These are phyloP conservation scores for Aureobasidium subglaciale DNA, from an alignment of 2,329 filamentous ascomycete species.

Conservation along the genomic window DNA sequence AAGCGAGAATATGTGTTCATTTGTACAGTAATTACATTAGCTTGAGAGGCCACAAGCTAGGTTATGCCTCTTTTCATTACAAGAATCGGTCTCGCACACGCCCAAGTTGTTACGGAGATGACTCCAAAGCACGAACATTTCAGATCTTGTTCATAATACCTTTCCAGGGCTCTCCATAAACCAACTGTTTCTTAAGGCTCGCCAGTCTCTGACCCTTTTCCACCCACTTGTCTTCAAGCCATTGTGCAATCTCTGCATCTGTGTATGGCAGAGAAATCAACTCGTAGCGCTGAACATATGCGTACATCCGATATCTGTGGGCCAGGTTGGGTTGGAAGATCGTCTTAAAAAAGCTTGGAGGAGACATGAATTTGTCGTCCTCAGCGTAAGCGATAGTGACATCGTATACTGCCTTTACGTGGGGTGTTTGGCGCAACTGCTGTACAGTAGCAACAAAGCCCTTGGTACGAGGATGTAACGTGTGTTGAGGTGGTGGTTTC, in stretches of 20 bases:
- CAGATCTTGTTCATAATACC: neutral
- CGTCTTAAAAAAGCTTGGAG: slow-evolving; percentile 29
- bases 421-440: slow-evolving; percentile 36
- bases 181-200: slow-evolving; percentile 13
- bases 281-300: slow-evolving; percentile 28
- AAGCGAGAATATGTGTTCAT: neutral
- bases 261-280: slow-evolving; percentile 24
- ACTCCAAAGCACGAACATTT: neutral
- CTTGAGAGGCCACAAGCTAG: neutral
- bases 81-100: neutral
- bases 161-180: slow-evolving; percentile 6
- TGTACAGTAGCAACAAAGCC: slow-evolving; percentile 55
- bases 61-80: neutral
- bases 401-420: slow-evolving; percentile 33
- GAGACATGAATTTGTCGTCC: slow-evolving; percentile 23
- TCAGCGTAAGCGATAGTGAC: slow-evolving; percentile 33
- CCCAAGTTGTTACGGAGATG: no score
- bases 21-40: neutral
- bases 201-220: slow-evolving; percentile 31
- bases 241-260: slow-evolving; percentile 26
- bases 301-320: slow-evolving; percentile 26
- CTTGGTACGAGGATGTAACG: slow-evolving; percentile 54
- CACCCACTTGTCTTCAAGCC: slow-evolving; percentile 32
- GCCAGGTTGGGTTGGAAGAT: slow-evolving; percentile 23
- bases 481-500: slow-evolving; percentile 48